phyloP scores from a whole-genome alignment of 257 asterid genomes.

The Perilla frutescens region DNA sequence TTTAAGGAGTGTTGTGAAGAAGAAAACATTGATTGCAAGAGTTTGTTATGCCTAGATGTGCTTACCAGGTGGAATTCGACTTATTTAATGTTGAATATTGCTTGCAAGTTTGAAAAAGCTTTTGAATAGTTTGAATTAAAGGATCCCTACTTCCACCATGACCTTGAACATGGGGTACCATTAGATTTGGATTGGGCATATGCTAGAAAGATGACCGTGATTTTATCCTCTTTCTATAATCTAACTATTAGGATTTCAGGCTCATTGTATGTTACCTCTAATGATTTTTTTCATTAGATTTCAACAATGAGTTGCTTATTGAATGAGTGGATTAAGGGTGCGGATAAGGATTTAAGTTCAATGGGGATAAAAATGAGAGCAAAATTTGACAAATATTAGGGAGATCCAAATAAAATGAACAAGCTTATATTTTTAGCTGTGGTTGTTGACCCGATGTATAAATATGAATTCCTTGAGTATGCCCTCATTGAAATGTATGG shows the following conservation, averaged over 20 bases:
- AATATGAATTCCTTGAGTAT: neutral
- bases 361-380: neutral
- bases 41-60: no score
- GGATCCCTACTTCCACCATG: no score
- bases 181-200: neutral
- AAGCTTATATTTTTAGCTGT: neutral
- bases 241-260: neutral
- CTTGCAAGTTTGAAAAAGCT: no score
- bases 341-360: no score
- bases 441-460: neutral
- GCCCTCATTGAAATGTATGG: neutral
- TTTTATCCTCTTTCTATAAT: neutral
- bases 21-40: no score
- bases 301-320: neutral
- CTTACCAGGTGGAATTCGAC: no score
- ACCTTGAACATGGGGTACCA: no score
- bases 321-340: neutral
- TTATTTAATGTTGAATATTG: no score
- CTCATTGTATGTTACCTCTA: neutral
- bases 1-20: no score
- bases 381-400: neutral
- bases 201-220: neutral
- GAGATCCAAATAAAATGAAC: slow-evolving; percentile 1
- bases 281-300: neutral
- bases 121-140: no score